Evolutionary conservation across 257 asterid species (phyloP).

Genomic region (Solanum chiquidenum): DNA sequence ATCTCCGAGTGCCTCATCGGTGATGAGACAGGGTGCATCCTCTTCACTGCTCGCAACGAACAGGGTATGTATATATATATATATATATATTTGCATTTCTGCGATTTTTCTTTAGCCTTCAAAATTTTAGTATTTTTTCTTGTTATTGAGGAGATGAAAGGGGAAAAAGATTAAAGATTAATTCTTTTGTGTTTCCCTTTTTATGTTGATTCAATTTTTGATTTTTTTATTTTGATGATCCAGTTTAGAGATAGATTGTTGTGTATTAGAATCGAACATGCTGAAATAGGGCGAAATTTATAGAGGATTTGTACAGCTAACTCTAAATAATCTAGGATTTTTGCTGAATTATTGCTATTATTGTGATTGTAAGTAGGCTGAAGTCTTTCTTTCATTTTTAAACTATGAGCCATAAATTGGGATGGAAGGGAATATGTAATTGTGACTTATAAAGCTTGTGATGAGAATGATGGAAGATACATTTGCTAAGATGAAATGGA

Average conservation of each 20-base stretch:
- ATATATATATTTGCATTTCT: neutral
- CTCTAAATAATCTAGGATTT: neutral
- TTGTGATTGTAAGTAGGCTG: neutral
- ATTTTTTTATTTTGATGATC: neutral
- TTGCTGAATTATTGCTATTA: too few relatives aligned
- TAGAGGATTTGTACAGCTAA: neutral
- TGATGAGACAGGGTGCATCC: constrained; percentile 25
- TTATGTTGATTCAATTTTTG: neutral
- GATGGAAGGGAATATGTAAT: neutral
- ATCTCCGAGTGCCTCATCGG: constrained; percentile 33
- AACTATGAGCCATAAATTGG: neutral
- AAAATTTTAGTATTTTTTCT: neutral
- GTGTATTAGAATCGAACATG: neutral
- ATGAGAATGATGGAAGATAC: neutral
- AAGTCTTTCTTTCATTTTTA: neutral
- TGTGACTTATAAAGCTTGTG: neutral
- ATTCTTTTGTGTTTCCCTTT: neutral
- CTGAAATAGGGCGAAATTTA: neutral
- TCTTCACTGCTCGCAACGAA: constrained; percentile 31
- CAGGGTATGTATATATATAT: constrained; percentile 18
- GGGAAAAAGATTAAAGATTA: neutral
- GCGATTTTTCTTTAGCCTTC: neutral
- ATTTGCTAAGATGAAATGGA: neutral
- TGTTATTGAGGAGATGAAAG: neutral
- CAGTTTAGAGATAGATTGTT: neutral